Evolutionary conservation across 306 rosid species (phyloP), one percentile per base, ranked within the genome.

Genomic region (Acacia confusa): DNA sequence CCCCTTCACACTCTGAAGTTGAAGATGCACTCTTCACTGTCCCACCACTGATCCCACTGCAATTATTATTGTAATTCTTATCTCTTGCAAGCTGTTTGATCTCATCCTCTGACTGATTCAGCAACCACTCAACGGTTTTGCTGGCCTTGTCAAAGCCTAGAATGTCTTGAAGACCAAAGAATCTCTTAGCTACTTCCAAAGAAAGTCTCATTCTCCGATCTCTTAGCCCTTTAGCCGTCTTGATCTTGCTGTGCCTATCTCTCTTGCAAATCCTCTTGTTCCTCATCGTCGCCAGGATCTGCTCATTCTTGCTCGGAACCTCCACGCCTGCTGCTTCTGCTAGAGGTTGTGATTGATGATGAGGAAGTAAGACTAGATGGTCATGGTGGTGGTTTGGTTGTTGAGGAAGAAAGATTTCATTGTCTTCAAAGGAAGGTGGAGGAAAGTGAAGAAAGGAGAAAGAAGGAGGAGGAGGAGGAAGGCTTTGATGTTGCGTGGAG

Each of bases 181-280:
- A 92, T 75, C 87, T 82, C 34, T 81, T 83, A 4, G 98, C 99
- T 22, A 93, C 97, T 2, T 90, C 91, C 0, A 93, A 87, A 4
- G 99, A 93, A 22, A 95, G 9, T 57, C 99, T 88, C 99, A 93
- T 93, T 84, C 99, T 87, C 28, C 99, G 88, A 60, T 95, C 98
- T 55, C 99, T 84, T 3, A 85, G 87, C 25, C 99, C 97, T 40
- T 79, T 74, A 0, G 94, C 91, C 0, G 96, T 93, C 57, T 79
- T 89, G 50, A 95, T 93, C 88, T 95, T 95, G 82, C 98, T 93
- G 90, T 95, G 99, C 3, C 99, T 89, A 43, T 95, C 99, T 25
- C 89, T 87, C 89, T 91, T 93, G 81, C 83, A 67, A 53, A 68
- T 68, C 61, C 92, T 85, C 82, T 82, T 90, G 14, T 89, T 87